Conservation (phyloP, 2,329 filamentous ascomycete species). For the Xylariaceae sp. region DNA sequence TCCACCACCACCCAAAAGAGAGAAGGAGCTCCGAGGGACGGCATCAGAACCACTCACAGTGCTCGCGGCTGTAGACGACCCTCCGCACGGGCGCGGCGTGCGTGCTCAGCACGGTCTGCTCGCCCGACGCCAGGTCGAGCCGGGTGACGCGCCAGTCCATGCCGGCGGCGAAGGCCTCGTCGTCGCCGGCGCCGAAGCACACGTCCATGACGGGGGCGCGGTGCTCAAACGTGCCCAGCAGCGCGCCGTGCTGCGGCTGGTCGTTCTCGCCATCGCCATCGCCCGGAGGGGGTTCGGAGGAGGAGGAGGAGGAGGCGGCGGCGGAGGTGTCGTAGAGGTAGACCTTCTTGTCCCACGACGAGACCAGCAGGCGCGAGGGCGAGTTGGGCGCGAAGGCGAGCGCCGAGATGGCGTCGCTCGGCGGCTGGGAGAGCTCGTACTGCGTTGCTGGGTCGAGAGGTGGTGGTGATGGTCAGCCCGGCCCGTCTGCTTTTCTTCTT, state of each 20-base stretch:
- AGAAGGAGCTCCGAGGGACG: too few relatives aligned
- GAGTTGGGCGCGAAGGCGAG: conserved; percentile 75
- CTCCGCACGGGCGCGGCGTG: conserved; percentile 75
- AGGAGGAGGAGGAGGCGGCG: too few relatives aligned
- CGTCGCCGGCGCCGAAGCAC: conserved; percentile 77
- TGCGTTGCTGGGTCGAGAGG: conserved; percentile 49
- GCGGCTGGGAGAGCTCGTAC: conserved; percentile 75
- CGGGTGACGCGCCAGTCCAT: conserved; percentile 79
- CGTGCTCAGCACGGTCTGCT: conserved; percentile 67
- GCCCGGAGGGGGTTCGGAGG: too few relatives aligned
- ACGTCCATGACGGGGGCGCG: conserved; percentile 82
- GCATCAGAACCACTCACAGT: conserved; percentile 48
- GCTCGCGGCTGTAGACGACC: conserved; percentile 71
- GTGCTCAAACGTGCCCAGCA: conserved; percentile 70
- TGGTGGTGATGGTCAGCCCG: too few relatives aligned
- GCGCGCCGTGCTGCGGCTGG: conserved; percentile 42
- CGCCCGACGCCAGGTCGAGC: conserved; percentile 63
- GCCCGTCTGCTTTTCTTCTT: too few relatives aligned
- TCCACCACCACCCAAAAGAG: too few relatives aligned
- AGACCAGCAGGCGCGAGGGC: conserved; percentile 72
- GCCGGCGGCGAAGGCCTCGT: conserved; percentile 78
- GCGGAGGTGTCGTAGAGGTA: conserved; percentile 75
- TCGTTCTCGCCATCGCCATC: conserved; percentile 37
- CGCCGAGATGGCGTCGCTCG: conserved; percentile 79
- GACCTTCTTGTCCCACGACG: conserved; percentile 89